Evolutionary conservation across 106 monocot species (phyloP), one percentile per base, ranked within the genome.

Genomic region (Phalaenopsis equestris): DNA sequence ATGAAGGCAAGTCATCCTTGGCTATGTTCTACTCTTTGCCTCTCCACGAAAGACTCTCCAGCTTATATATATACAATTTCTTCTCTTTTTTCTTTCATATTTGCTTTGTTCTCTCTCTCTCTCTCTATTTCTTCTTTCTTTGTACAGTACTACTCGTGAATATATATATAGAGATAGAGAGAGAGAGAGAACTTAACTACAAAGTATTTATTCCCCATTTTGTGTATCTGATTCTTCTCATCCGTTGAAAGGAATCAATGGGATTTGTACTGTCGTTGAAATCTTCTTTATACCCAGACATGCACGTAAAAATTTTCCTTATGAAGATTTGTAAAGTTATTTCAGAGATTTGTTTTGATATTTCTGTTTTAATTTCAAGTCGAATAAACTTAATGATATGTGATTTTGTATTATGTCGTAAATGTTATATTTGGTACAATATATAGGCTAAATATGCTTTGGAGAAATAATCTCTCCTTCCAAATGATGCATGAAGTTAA

Each of bases 1-100:
- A 52, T 17, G 81, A 41, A 67, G 79, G 84, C 84, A 80, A 84
- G 80, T 84, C 80, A 84, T 84, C 84, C 80, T 84, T 79, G 83
- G 83, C 83, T 84, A 65, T 61, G 75, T 64, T 84, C 74, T 38
- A 57, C 78, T 83, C 75, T 79, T 23, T 24, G 4, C 64, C n/a
- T 67, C 61, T 19, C 8, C 61, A 61, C 61, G n/a, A 36, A 18
- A 84, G 79, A 21, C 79, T 21, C 56, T 56, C 3, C n/a, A n/a
- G 38, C 61, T 23, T 6, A 36, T 2, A 10, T 3, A 4, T 11
- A 3, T 18, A 19, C 23, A 8, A 15, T 15, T 36, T 17, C 4
- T 30, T 48, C 36, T 41, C 12, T 21, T 48, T 16, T 24, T 30
- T 10, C 21, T 67, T 9, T 16, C 1, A 10, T 3, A 4, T 11